Conservation (phyloP, 169 alveolate genomes). For the Cryptosporidium muris region DNA sequence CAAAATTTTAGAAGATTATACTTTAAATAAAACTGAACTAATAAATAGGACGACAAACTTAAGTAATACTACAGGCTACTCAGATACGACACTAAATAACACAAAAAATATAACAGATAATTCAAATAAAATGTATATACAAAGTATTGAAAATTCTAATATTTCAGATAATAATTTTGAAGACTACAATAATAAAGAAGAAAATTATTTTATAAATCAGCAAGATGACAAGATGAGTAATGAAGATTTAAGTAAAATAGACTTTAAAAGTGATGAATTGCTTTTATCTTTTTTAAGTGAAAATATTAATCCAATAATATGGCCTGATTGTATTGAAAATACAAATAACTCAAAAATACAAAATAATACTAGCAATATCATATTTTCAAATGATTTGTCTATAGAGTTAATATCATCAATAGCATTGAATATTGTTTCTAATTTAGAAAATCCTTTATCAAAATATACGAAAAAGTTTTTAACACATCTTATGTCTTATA, state of each 20-base stretch:
- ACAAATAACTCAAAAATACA: conserved; percentile 8
- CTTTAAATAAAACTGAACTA: neutral
- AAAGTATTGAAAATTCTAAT: too few species aligned
- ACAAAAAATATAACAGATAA: neutral
- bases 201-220: too few species aligned
- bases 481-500: conserved; percentile 56
- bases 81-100: neutral
- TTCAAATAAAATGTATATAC: too few species aligned
- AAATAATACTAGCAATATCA: conserved; percentile 2
- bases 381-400: conserved; percentile 14
- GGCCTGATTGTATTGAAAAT: conserved; percentile 56
- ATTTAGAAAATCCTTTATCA: neutral
- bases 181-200: too few species aligned
- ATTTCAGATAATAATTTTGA: too few species aligned
- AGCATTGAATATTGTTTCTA: neutral
- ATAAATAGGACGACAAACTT: too few species aligned
- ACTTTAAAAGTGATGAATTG: neutral
- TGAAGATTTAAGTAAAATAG: neutral
- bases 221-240: too few species aligned
- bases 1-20: neutral
- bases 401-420: conserved; percentile 26
- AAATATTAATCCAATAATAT: conserved; percentile 44
- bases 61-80: too few species aligned
- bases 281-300: neutral
- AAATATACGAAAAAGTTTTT: conserved; percentile 47